phyloP scores from a whole-genome alignment of 192 early-diverging fungal species.

The Coemansia sp. region DNA sequence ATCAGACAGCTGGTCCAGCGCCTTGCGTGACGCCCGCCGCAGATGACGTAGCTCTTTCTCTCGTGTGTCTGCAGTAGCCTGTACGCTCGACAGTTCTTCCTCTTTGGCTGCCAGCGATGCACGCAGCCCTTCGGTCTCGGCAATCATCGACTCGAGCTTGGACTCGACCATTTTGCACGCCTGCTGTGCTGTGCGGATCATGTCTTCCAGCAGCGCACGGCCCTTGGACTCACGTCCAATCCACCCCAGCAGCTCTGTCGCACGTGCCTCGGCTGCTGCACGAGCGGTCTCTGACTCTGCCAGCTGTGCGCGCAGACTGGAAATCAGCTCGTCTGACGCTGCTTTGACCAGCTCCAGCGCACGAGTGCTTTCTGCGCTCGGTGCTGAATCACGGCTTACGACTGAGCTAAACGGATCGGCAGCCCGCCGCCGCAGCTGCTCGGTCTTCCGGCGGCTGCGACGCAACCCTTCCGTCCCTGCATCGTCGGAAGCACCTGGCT shows the following conservation, averaged over 20 bases:
- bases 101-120: conserved; percentile 21
- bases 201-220: conserved; percentile 53
- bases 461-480: conserved; percentile 13
- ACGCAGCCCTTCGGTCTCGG: conserved; percentile 21
- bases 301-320: conserved; percentile 33
- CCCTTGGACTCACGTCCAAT: conserved; percentile 57
- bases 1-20: conserved; percentile 50
- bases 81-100: conserved; percentile 25
- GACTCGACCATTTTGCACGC: conserved; percentile 53
- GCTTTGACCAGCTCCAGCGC: conserved; percentile 40
- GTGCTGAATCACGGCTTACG: not conserved
- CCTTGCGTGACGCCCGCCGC: conserved; percentile 53
- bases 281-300: conserved; percentile 20
- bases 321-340: conserved; percentile 33
- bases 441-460: conserved; percentile 42
- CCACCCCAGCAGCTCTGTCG: conserved; percentile 51
- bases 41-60: conserved; percentile 52
- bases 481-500: not conserved
- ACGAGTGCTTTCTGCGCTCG: not conserved
- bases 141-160: conserved; percentile 31
- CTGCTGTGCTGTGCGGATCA: conserved; percentile 55
- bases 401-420: conserved; percentile 20
- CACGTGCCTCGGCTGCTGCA: conserved; percentile 39
- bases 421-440: conserved; percentile 40
- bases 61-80: conserved; percentile 36